These are phyloP conservation scores for Capronia americana DNA, from an alignment of 2,329 filamentous ascomycete species.

Conservation along the genomic window DNA sequence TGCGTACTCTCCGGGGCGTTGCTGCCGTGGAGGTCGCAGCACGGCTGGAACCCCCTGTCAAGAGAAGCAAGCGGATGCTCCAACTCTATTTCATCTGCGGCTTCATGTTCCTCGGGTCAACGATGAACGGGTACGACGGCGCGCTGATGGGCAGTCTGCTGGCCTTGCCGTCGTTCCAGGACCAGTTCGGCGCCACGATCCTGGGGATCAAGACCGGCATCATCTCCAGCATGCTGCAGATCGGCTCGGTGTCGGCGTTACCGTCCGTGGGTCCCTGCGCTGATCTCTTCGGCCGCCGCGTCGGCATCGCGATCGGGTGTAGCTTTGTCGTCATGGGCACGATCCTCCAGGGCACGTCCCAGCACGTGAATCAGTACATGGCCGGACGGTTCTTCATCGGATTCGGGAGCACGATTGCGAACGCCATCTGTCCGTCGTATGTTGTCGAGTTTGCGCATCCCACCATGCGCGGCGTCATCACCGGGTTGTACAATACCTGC, in stretches of 20 bases:
- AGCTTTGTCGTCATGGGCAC: slow-evolving; percentile 48
- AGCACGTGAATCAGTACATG: slow-evolving; percentile 43
- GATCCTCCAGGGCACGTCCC: slow-evolving; percentile 41
- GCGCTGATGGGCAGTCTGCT: slow-evolving; percentile 9
- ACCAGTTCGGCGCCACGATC: slow-evolving; percentile 11
- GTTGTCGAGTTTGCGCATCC: slow-evolving; percentile 49
- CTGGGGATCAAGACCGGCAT: slow-evolving; percentile 1
- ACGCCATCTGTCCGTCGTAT: slow-evolving; percentile 43
- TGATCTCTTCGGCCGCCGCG: slow-evolving; percentile 37
- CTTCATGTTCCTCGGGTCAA: slow-evolving; percentile 14
- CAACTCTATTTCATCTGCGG: slow-evolving; percentile 13
- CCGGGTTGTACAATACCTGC: slow-evolving; percentile 49
- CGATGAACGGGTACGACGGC: slow-evolving; percentile 14
- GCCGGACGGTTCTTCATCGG: slow-evolving; percentile 45
- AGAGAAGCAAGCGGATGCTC: slow-evolving; percentile 7
- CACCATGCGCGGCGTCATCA: slow-evolving; percentile 11
- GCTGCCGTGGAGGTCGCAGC: slow-evolving; percentile 6
- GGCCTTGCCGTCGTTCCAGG: slow-evolving; percentile 4
- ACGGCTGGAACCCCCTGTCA: slow-evolving; percentile 1
- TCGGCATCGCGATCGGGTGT: slow-evolving; percentile 49
- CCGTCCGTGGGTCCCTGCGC: neutral
- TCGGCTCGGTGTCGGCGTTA: neutral
- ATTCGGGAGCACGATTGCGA: slow-evolving; percentile 39
- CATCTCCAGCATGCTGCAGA: slow-evolving; percentile 7
- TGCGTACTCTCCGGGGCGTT: slow-evolving; percentile 2